phyloP scores from a whole-genome alignment of 1,139 yeast species.

The Yamadazyma conglobata region DNA sequence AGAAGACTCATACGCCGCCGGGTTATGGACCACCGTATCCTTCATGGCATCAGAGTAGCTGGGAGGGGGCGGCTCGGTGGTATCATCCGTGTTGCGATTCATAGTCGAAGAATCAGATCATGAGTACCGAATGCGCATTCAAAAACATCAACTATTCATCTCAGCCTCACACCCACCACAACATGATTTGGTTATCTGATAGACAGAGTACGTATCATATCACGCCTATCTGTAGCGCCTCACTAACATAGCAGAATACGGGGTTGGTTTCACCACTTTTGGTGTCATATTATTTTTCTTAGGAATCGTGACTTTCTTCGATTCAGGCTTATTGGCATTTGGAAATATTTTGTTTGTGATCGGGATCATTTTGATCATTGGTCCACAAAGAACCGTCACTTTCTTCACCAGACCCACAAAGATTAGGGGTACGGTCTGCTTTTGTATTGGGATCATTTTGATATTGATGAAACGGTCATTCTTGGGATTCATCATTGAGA shows the following conservation, averaged over 20 bases:
- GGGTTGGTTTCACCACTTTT: constrained; percentile 90
- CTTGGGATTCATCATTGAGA: constrained; percentile 79
- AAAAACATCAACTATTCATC: no score
- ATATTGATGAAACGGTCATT: constrained; percentile 77
- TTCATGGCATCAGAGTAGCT: no score
- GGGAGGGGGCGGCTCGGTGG: no score
- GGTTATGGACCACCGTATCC: no score
- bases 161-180: no score
- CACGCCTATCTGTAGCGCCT: background rate
- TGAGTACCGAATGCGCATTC: no score
- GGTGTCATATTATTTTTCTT: constrained; percentile 76
- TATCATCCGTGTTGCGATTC: no score
- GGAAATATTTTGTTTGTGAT: constrained; percentile 81
- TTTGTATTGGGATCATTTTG: constrained; percentile 67
- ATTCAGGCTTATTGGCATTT: constrained; percentile 82
- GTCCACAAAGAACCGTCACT: constrained; percentile 75
- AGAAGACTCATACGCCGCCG: no score
- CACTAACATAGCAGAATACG: constrained; percentile 59
- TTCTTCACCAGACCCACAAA: constrained; percentile 88
- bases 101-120: no score
- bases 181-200: constrained; percentile 81
- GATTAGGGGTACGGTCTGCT: constrained; percentile 80
- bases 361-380: constrained; percentile 83
- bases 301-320: constrained; percentile 85
- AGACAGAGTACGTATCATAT: constrained; percentile 58